A percentile compares a stretch with the other conserved stretches of the same genome.
Conservation (phyloP, 768 basidiomycete genomes). For the Mycena haematopus region DNA sequence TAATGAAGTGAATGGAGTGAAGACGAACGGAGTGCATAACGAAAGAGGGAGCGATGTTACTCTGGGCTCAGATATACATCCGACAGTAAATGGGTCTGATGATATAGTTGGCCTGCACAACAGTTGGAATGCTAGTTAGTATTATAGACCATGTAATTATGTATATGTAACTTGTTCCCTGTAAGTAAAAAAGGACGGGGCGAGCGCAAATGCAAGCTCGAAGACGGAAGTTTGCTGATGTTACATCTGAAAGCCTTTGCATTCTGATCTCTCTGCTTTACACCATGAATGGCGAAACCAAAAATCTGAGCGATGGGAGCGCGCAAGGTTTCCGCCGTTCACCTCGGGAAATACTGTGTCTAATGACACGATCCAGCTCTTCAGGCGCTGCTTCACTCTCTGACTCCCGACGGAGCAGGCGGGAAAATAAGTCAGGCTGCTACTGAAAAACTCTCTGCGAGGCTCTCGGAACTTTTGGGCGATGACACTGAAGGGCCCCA, state of each 20-base stretch:
- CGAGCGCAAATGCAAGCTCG: too few species aligned
- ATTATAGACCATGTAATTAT: conserved; percentile 13
- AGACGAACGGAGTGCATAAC: conserved; percentile 15
- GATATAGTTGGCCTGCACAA: conserved; percentile 85
- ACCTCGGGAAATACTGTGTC: conserved; percentile 16
- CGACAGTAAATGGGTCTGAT: conserved; percentile 66
- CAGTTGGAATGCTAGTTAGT: conserved; percentile 52
- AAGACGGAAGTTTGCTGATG: conserved; percentile 3
- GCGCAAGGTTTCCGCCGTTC: conserved; percentile 36
- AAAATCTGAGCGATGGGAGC: conserved; percentile 37
- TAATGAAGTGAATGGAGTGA: conserved; percentile 16
- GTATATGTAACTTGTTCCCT: neutral
- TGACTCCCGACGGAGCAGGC: conserved; percentile 42
- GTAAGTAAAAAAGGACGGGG: too few species aligned
- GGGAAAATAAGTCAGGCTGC: conserved; percentile 53
- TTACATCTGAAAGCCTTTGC: conserved; percentile 3
- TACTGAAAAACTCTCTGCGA: conserved; percentile 61
- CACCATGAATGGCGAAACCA: conserved; percentile 29
- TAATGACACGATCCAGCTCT: conserved; percentile 41
- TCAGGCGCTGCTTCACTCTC: conserved; percentile 47
- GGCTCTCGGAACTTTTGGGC: conserved; percentile 63
- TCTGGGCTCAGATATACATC: conserved; percentile 41
- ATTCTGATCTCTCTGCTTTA: too few species aligned
- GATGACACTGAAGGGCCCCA: conserved; percentile 44
- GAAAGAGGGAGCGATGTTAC: conserved; percentile 31